Evolutionary conservation across 2,329 filamentous ascomycete genomes (phyloP).

Genomic region (Penicillium sp.): DNA sequence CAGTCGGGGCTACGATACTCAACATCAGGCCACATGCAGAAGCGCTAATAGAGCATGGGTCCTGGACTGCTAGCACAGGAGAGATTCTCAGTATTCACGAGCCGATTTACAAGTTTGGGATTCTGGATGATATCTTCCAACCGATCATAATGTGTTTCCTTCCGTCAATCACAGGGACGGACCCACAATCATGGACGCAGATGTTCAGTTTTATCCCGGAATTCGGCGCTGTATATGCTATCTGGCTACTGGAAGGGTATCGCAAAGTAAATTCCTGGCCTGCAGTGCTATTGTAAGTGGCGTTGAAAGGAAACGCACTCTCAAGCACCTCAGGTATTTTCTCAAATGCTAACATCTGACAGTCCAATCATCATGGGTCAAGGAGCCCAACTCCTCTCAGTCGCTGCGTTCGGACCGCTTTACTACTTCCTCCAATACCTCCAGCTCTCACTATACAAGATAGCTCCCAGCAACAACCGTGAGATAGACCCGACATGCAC

Average conservation of each 20-base stretch:
- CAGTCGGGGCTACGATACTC: background rate
- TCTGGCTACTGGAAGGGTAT: slow-evolving; percentile 1
- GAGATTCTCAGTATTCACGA: background rate
- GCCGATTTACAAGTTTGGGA: background rate
- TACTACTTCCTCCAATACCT: background rate
- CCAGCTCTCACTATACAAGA: background rate
- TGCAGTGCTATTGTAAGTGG: background rate
- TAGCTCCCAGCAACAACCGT: background rate
- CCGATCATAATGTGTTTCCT: background rate
- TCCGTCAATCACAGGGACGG: background rate
- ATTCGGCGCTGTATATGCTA: background rate
- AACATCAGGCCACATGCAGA: background rate
- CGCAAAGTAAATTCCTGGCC: background rate
- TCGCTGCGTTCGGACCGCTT: background rate
- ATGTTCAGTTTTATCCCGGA: background rate
- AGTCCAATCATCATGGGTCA: background rate
- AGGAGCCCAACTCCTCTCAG: background rate
- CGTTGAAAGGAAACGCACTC: too few relatives aligned
- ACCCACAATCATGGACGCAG: background rate
- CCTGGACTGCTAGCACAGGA: background rate
- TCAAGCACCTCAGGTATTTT: background rate
- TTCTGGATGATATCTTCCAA: background rate
- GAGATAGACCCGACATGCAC: background rate
- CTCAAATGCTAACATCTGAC: background rate
- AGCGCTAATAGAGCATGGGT: background rate